Evolutionary conservation across 1,284 basidiomycete species (phyloP), one percentile per base, ranked within the genome.

Genomic region (Malassezia pachydermatis): DNA sequence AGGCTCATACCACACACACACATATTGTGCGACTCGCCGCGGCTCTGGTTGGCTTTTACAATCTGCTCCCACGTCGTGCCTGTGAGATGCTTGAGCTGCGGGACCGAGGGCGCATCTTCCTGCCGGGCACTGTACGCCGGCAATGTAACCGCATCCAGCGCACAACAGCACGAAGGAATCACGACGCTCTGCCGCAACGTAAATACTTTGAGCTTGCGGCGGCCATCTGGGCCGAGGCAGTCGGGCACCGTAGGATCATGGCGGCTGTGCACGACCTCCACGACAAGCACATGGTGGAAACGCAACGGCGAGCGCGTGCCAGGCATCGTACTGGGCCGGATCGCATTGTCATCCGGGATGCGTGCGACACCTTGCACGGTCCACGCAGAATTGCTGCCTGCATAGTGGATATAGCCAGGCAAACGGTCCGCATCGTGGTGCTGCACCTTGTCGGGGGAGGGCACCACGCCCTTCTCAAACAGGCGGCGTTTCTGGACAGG

Each of bases 1-100:
- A 70, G 36, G 23, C 58, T 62, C 59, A 64, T 62, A 14, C 68
- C 68, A 49, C 68, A 71, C n/a, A 71, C 68, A 40, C 68, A 71
- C 49, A 63, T 61, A 22, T 68, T 55, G 44, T 71, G 68, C 6
- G 41, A 49, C 23, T 58, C 49, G 4, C 65, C 67, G 16, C 33
- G 37, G n/a, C 60, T 56, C n/a, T 53, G 48, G 5, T 51, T 57
- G 2, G 62, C 52, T 7, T 60, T 62, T 27, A 57, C 57, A 7
- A 54, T 36, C 10, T 53, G 33, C 37, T 59, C 55, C 27, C 50
- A 52, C 36, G 48, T 20, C 43, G 48, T 3, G 28, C 32, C 19
- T 41, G 38, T 39, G 29, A 33, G 33, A 9, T 41, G 33, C 17
- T 51, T 51, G n/a, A 45, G 37, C 40, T 36, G 40, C 22, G 45